Conservation (phyloP, 1,284 basidiomycete genomes). For the Naganishia sp. region DNA sequence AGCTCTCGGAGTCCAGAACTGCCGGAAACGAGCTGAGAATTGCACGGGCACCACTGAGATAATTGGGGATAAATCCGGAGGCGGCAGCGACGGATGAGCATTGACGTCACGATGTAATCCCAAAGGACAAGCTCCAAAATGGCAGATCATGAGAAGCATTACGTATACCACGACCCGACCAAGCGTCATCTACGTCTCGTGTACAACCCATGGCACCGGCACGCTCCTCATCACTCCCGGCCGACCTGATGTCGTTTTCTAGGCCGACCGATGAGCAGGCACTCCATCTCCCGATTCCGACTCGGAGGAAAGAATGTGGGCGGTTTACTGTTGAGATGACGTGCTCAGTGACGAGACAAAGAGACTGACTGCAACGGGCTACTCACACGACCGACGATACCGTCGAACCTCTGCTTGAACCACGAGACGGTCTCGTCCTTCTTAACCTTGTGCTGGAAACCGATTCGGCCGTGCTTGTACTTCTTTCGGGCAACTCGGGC, state of each 20-base stretch:
- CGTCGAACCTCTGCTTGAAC: conserved; percentile 99
- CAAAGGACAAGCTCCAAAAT: too few species aligned
- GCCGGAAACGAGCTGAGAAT: too few species aligned
- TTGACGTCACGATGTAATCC: too few species aligned
- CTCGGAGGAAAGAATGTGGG: conserved; percentile 30
- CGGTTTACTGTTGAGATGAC: conserved; percentile 3
- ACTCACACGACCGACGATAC: conserved; percentile 66
- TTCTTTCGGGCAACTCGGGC: conserved; percentile 89
- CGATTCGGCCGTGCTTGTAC: conserved; percentile 83
- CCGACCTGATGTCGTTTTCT: conserved; percentile 19
- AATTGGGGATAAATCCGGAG: too few species aligned
- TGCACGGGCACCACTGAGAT: too few species aligned
- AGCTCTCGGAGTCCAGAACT: too few species aligned
- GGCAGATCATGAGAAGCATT: conserved; percentile 27
- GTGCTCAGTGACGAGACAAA: neutral
- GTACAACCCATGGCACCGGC: conserved; percentile 25
- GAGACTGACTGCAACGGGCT: neutral
- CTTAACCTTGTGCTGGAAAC: conserved; percentile 82
- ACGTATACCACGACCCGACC: conserved; percentile 21
- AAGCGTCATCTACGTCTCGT: conserved; percentile 22
- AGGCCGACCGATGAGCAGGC: conserved; percentile 19
- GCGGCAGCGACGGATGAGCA: too few species aligned
- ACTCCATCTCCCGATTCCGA: conserved; percentile 27
- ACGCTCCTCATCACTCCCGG: conserved; percentile 15
- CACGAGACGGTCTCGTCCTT: conserved; percentile 90